phyloP scores from a whole-genome alignment of 495 filamentous ascomycete species.

The Hyphodiscus hymeniophilus region DNA sequence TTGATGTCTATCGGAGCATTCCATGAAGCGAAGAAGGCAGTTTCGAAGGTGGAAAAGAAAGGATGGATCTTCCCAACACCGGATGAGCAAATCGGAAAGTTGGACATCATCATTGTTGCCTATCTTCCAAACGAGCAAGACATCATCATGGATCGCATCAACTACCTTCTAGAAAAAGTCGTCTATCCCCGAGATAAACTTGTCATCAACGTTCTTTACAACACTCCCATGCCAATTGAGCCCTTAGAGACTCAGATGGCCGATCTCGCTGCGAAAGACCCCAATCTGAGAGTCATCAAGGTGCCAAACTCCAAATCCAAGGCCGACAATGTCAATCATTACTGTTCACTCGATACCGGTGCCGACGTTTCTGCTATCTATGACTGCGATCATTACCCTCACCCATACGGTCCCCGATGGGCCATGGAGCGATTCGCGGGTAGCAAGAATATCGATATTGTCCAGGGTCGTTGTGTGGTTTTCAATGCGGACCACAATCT shows the following conservation, averaged over 20 bases:
- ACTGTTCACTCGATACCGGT: slow-evolving; percentile 27
- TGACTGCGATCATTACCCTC: slow-evolving; percentile 34
- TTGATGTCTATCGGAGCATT: slow-evolving; percentile 27
- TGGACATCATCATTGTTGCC: slow-evolving; percentile 34
- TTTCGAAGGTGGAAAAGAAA: slow-evolving; percentile 24
- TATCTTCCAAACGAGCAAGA: slow-evolving; percentile 36
- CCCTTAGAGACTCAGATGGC: slow-evolving; percentile 27
- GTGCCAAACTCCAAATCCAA: slow-evolving; percentile 32
- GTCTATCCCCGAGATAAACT: slow-evolving; percentile 30
- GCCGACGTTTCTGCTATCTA: slow-evolving; percentile 31
- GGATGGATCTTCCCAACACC: slow-evolving; percentile 30
- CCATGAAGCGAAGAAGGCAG: slow-evolving; percentile 24
- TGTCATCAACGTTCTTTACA: slow-evolving; percentile 32
- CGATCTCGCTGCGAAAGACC: slow-evolving; percentile 17
- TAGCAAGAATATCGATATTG: slow-evolving; percentile 28
- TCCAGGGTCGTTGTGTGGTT: slow-evolving; percentile 34
- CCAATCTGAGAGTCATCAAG: slow-evolving; percentile 28
- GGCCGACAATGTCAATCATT: slow-evolving; percentile 35
- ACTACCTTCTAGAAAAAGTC: slow-evolving; percentile 30
- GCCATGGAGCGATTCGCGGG: slow-evolving; percentile 29
- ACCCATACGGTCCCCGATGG: slow-evolving; percentile 32
- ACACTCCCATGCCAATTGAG: slow-evolving; percentile 30
- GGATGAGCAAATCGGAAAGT: slow-evolving; percentile 25
- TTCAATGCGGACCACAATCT: slow-evolving; percentile 28
- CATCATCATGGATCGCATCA: slow-evolving; percentile 32